Evolutionary conservation across 1,139 yeast species (phyloP), one percentile per base, ranked within the genome.

Genomic region (Geotrichum carabidarum): DNA sequence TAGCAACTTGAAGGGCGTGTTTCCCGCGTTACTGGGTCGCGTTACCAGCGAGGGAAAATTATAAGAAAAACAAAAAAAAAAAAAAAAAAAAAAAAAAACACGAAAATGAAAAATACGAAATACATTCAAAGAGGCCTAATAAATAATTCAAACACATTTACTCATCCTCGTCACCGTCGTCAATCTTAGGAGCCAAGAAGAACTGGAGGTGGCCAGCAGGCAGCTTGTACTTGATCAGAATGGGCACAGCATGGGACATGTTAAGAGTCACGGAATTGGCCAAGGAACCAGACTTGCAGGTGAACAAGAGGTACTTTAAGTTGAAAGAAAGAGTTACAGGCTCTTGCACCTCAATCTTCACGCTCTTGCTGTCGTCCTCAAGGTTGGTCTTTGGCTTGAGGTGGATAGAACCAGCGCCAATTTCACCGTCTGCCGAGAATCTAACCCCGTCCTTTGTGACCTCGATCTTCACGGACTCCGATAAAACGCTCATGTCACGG

Each of bases 111-210:
- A 35, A 36, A 30, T 42, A 27, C 11, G 42, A 32, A 35, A 15
- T 34, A 49, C 31, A 47, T 42, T 31, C 27, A 34, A 46, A 51
- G 27, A 12, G 41, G 31, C 11, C 14, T 6, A 17, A 31, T 31
- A 14, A 18, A 14, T 11, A 38, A 45, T 8, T 31, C 41, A 31
- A 41, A 38, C 41, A 34, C 45, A 12, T 7, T 27, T 15, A 32
- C 27, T 45, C 45, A 46, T 61, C 61, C 62, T 87, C 94, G 59
- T 88, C 96, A 64, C 22, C 43, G 30, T 40, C 96, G 62, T 86
- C 95, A 69, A 90, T 89, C 79, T 93, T 93, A 58, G 99, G 99
- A 64, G 99, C 99, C 73, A 93, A 80, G 80, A 87, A 93, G 80
- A 87, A 93, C 72, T 96, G 85, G 71, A 93, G 78, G 74, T 88